Percentiles rank a stretch among this genome's conserved stretches.
These are phyloP conservation scores for Tolypocladium inflatum DNA, from an alignment of 2,329 filamentous ascomycete genomes.

Conservation along the genomic window DNA sequence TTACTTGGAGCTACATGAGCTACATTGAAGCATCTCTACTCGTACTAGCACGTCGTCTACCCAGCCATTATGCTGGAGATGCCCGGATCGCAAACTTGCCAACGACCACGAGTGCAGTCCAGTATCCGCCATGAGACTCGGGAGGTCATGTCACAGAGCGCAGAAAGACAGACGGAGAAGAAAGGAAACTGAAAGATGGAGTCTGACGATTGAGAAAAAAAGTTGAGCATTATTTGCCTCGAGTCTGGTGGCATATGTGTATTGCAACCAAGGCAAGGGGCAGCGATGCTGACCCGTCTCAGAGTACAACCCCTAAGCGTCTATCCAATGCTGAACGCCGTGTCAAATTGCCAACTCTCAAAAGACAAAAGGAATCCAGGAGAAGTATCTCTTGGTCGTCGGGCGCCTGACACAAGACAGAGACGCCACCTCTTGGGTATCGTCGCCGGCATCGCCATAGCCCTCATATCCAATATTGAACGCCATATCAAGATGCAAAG, in stretches of 20 bases:
- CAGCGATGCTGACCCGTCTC: background rate
- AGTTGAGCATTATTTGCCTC: too few species aligned
- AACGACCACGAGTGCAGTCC: too few species aligned
- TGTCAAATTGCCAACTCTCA: background rate
- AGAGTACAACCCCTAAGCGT: background rate
- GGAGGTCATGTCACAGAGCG: background rate
- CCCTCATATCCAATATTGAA: background rate
- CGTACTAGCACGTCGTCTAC: too few species aligned
- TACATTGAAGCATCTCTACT: too few species aligned
- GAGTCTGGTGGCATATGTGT: background rate
- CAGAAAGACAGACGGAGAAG: background rate
- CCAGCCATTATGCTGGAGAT: background rate
- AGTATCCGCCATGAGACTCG: too few species aligned
- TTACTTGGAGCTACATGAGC: too few species aligned
- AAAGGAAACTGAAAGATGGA: background rate
- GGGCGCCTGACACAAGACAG: background rate
- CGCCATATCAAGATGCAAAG: background rate
- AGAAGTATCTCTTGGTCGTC: background rate
- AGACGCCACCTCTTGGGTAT: background rate
- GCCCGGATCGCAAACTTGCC: too few species aligned
- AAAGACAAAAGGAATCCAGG: background rate
- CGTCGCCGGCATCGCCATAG: background rate
- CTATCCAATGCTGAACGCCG: too few species aligned
- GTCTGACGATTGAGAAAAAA: background rate
- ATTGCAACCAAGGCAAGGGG: background rate